These are phyloP conservation scores for Boletus subcaerulescens DNA, from an alignment of 768 basidiomycete genomes.

Conservation along the genomic window DNA sequence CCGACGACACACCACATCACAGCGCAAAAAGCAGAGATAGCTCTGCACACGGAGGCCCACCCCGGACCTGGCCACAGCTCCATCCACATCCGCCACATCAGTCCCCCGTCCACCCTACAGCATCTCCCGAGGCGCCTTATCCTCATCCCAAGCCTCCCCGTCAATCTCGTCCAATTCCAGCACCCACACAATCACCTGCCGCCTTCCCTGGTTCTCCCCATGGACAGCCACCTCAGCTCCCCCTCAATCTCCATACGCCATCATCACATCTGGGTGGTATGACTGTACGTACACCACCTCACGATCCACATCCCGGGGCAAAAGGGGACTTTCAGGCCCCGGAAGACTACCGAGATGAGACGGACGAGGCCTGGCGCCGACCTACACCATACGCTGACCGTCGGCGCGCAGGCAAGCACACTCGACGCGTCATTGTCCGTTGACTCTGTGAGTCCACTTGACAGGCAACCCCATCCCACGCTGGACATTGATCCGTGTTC, in stretches of 20 bases:
- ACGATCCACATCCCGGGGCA: constrained; percentile 37
- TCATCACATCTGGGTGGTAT: constrained; percentile 23
- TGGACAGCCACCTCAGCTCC: constrained; percentile 33
- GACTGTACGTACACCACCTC: constrained; percentile 46
- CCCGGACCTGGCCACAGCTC: constrained; percentile 32
- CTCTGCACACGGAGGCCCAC: constrained; percentile 19
- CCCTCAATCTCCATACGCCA: constrained; percentile 32
- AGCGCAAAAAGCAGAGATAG: constrained; percentile 27
- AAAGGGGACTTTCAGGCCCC: constrained; percentile 31
- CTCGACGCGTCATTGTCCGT: constrained; percentile 64
- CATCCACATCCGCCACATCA: constrained; percentile 30
- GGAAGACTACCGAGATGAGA: constrained; percentile 54
- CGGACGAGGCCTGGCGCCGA: constrained; percentile 68
- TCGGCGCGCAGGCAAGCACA: constrained; percentile 77
- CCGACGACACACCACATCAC: constrained; percentile 17
- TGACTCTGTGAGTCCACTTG: constrained; percentile 12
- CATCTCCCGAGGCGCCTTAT: constrained; percentile 34
- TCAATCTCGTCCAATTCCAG: constrained; percentile 23
- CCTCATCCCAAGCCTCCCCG: constrained; percentile 33
- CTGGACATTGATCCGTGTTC: neutral
- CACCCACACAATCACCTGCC: constrained; percentile 27
- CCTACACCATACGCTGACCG: constrained; percentile 75
- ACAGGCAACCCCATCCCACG: neutral
- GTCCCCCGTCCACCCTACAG: constrained; percentile 22
- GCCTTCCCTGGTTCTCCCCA: constrained; percentile 31